Percentiles rank a stretch among this genome's conserved stretches.
Conservation (phyloP, 2,329 filamentous ascomycete species). For the Exserohilum turcica region DNA sequence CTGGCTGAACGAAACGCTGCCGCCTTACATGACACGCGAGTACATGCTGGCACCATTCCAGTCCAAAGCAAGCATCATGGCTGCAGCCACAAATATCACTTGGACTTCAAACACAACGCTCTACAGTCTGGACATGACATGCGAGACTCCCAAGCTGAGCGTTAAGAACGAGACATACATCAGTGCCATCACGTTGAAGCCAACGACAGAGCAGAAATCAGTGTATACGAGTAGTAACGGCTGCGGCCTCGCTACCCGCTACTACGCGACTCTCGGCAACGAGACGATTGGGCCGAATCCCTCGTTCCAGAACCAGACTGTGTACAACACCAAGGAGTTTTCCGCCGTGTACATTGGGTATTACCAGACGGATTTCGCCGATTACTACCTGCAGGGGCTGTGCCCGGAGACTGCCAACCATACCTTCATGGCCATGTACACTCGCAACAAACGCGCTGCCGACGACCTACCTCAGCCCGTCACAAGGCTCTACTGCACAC, state of each 20-base stretch:
- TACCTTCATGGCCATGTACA: conserved; percentile 25
- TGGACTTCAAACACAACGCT: conserved; percentile 37
- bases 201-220: no score
- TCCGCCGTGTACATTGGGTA: conserved; percentile 54
- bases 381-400: conserved; percentile 33
- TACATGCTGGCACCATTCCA: conserved; percentile 55
- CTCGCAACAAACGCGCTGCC: conserved; percentile 14
- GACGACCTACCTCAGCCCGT: conserved; percentile 23
- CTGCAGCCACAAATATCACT: conserved; percentile 7
- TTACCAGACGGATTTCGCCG: conserved; percentile 36
- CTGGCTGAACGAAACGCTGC: conserved; percentile 54
- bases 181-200: no score
- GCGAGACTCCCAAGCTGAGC: conserved; percentile 26
- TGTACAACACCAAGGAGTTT: conserved; percentile 22
- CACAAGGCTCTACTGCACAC: conserved; percentile 29
- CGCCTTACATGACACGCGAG: conserved; percentile 52
- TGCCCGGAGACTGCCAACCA: conserved; percentile 45
- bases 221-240: no score
- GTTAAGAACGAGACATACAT: no score
- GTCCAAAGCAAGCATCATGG: not conserved
- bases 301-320: not conserved
- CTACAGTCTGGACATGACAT: conserved; percentile 45
- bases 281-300: not conserved
- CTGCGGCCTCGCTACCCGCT: no score
- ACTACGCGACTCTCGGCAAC: no score